Base-by-base conservation (phyloP, 129 eudicot genomes). In the Scalesia atractyloides region DNA sequence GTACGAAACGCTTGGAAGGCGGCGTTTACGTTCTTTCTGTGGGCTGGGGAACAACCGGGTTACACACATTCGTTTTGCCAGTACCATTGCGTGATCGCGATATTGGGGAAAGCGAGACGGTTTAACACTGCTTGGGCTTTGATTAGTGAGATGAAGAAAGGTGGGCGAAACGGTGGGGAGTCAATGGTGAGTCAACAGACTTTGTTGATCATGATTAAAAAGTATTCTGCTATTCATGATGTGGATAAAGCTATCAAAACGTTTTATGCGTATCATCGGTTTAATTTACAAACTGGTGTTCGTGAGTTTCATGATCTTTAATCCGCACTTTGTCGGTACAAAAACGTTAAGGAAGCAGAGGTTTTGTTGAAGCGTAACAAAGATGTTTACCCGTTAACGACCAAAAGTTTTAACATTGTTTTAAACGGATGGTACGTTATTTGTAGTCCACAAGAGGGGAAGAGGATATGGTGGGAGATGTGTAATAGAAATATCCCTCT, bases 301-400 rank as follows among this genome's bases (percentile, higher is more conserved):
- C 79, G 76, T 65, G 96, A 84, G 9, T 93, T 93, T 72, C 98
- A 89, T 9, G 81, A 82, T 59, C 87, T 93, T 66, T 80, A 89
- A 2, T 85, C 98, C 36, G 96, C 98, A 1, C 90, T 93, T 30
- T 87, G 95, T 34, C 82, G 96, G 33, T 93, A 89, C 73, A 93
- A 93, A 75, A 93, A 93, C 64, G 95, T 93, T n/a, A 88, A 84
- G 62, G 95, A 89, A 76, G 98, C 98, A 1, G 98, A 93, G 82
- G 75, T 79, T 72, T 80, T 93, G 79, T 58, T 93, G 1, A 86
- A 87, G 65, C 53, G 95, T 69, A 93, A 85, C 63, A 80, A 77
- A 79, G 80, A 78, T 66, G 86, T 68, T 46, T 93, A 76, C 56
- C 82, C 84, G 5, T 74, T 89, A 18, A 80, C 71, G 22, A 93